Evolutionary conservation across 805 yeast species (phyloP), one percentile per base, ranked within the genome.

Genomic region (Candida ficus): DNA sequence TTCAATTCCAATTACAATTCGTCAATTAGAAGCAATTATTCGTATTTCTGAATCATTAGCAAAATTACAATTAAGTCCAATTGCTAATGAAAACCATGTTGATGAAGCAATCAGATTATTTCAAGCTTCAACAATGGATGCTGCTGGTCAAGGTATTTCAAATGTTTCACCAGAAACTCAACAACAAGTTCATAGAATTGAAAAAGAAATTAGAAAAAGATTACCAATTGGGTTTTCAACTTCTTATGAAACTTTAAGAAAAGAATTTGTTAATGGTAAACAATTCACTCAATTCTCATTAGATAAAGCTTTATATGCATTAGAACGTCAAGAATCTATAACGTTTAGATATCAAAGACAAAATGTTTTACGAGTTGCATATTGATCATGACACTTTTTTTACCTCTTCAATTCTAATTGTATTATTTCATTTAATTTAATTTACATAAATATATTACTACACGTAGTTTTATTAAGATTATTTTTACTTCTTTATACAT

Each of bases 211-310:
- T 51, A 80, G 88, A 61, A 80, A 93, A 63, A 78, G 98, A 61
- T 71, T 93, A 49, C 97, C 98, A 13, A 82, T 93, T 47, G 99
- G 99, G 17, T 93, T 96, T 90, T 84, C 95, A 28, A 89, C 98
- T 0, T 80, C 91, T 14, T 86, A 87, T 60, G 78, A 76, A 49
- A 88, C 95, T 4, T 71, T 93, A 42, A 75, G 86, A 53, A 76
- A 83, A 44, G 96, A 91, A 64, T 84, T 90, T 60, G 86, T 84
- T 16, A 81, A 74, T 25, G 73, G 76, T 29, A 77, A 78, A 37
- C 71, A 72, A 42, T 81, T 75, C 50, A 70, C 81, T 23, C 77
- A 78, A 38, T 75, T 76, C 38, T 91, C 95, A 0, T 67, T 91
- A 48, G 95, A 89, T 50, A 80, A 78, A 57, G 95, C 97, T 0